Base-by-base conservation (phyloP, 768 basidiomycete genomes). In the Psilocybe azurescens region DNA sequence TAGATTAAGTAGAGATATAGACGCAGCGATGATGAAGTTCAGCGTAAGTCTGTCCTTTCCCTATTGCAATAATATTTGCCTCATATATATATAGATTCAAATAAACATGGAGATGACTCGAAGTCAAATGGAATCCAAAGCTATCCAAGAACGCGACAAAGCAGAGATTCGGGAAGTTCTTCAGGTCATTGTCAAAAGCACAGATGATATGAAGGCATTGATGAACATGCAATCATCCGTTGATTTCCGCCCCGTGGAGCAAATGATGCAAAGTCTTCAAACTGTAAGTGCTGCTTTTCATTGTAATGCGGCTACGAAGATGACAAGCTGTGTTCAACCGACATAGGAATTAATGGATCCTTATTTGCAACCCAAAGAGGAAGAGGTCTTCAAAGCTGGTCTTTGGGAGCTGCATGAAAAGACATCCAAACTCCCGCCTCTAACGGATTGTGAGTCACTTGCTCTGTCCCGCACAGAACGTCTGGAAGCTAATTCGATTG, bases 231-330 rank as follows among this genome's bases (percentile, higher is more conserved):
- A 72, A 44, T 73, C 77, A 11, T 67, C 72, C 53, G 64, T 65
- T 33, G 65, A 75, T 53, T 65, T 74, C 36, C 70, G 69, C 36
- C 71, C 75, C 33, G 70, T 80, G 9, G 74, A 78, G 55, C 72
- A 75, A 36, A 71, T 81, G 47, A 82, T 83, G 81, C 71, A 74
- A 56, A 72, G 73, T 41, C 70, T 83, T 20, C 81, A 81, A 67
- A 77, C 71, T 16, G 80, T 79, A 56, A 69, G 53, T 71, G 63
- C 74, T 38, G 66, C 41, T 75, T 14, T 58, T 30, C 69, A 68
- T 9, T 71, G 78, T 18, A 64, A 73, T 58, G 44, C 44, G 10
- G 61, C 64, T 11, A 11, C 8, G 9, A 16, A 11, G n/a, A 36
- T 36, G n/a, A 5, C n/a, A 5, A 11, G n/a, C 71, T 63, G 11